Base-by-base conservation (phyloP, 2,329 filamentous ascomycete species). In the Colletotrichum somersetense region DNA sequence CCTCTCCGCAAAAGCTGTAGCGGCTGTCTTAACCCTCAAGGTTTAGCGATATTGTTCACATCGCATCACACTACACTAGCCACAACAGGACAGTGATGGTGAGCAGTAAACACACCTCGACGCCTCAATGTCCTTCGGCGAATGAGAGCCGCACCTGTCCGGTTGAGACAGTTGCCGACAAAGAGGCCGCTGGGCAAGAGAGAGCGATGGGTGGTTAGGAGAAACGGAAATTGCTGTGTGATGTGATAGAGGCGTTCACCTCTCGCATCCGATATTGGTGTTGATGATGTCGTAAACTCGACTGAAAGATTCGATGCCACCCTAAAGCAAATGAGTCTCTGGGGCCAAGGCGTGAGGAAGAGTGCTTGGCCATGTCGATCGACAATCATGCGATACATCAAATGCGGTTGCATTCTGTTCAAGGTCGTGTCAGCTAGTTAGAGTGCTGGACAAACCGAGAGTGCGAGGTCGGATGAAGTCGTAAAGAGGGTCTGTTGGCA, bases 31-130 rank as follows among this genome's bases (percentile, higher is more conserved):
- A 50, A 73, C 67, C 71, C 55, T 73, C 71, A 58, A 73, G 71
- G 71, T 73, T 73, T 62, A 66, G 42, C 33, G 62, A 66, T 23
- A 50, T 56, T 71, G 35, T 73, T 73, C 71, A 73, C 68, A 71
- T 73, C 73, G 66, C 55, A 67, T 74, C 73, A 73, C 73, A 74
- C 61, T 62, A 61, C 61, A 68, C 72, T 65, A 66, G 66, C 71
- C 73, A 66, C 71, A 71, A 71, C 50, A 62, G 66, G 67, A 66
- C 52, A 46, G 67, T 66, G 52, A 63, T 66, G 48, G 52, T 57
- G 62, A 50, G 65, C 23, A 71, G 66, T 73, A 62, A 62, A 55
- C 56, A 64, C 68, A 67, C 68, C 35, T 55, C 68, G 14, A 72
- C 62, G 67, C 62, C 68, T 73, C 64, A 66, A 62, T 62, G 35